phyloP scores from a whole-genome alignment of 1,284 basidiomycete genomes.

The Anthracocystis panici-leucophaei region DNA sequence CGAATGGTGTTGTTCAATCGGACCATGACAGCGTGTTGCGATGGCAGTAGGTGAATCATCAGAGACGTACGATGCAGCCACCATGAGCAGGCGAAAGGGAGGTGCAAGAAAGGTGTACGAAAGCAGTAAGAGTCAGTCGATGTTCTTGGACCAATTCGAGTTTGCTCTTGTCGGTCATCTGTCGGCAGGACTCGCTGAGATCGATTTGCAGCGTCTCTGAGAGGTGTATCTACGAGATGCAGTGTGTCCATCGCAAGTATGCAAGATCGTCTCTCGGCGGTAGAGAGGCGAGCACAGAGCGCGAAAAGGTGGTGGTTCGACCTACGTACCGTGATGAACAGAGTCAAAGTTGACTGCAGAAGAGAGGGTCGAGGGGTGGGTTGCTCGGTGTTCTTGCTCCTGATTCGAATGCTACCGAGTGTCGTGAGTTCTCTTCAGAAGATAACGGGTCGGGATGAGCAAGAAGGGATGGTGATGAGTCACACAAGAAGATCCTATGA shows the following conservation, averaged over 20 bases:
- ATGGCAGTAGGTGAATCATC: too few species aligned
- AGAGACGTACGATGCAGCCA: too few species aligned
- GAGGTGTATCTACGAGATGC: too few species aligned
- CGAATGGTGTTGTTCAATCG: too few species aligned
- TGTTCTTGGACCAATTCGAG: neutral
- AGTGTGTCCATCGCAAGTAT: too few species aligned
- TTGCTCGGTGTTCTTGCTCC: neutral
- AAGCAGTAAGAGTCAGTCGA: conserved; percentile 1
- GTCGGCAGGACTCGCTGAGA: too few species aligned
- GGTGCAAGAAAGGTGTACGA: neutral
- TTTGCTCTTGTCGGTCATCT: neutral
- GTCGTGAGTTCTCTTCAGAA: neutral
- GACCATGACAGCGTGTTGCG: too few species aligned
- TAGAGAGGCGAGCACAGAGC: neutral
- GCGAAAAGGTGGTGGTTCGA: neutral
- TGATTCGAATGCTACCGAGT: neutral
- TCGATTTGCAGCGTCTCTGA: neutral
- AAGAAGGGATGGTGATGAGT: conserved; percentile 7
- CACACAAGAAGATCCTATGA: neutral
- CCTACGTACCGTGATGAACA: conserved; percentile 18
- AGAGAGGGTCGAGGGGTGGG: neutral
- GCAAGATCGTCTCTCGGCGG: neutral
- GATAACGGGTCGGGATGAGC: neutral
- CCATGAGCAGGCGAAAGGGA: neutral
- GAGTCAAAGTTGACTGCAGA: conserved; percentile 4